Conservation (phyloP, 2,329 filamentous ascomycete species). For the Exophiala xenobiotica region DNA sequence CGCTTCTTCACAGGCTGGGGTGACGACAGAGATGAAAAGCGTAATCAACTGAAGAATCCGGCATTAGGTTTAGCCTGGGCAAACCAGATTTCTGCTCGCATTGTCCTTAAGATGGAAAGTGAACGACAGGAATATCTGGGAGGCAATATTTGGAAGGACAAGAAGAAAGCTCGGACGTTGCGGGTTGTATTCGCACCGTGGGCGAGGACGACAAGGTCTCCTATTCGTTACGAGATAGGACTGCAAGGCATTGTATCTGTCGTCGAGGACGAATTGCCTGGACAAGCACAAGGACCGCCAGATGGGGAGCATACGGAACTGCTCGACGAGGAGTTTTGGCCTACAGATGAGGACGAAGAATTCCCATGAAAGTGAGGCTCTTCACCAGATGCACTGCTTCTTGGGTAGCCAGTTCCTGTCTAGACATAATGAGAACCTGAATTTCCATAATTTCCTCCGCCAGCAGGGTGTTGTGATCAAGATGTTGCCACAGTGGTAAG, state of each 20-base stretch:
- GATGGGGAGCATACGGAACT: slow-evolving; percentile 23
- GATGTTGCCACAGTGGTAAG: no score
- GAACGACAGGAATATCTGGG: slow-evolving; percentile 34
- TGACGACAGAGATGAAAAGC: slow-evolving; percentile 50
- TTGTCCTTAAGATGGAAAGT: slow-evolving; percentile 75
- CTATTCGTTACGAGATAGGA: slow-evolving; percentile 25
- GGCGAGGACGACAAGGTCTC: slow-evolving; percentile 39
- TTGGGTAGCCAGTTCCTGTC: no score
- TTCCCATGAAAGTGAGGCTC: slow-evolving; percentile 10
- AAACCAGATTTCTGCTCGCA: slow-evolving; percentile 78
- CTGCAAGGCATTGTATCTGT: slow-evolving; percentile 24
- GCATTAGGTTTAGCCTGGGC: slow-evolving; percentile 87
- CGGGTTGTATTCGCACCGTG: slow-evolving; percentile 90
- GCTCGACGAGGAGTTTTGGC: slow-evolving; percentile 25
- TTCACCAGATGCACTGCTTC: no score
- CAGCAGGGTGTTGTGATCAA: no score
- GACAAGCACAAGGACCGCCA: neutral
- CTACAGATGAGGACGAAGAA: slow-evolving; percentile 25
- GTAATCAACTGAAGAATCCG: slow-evolving; percentile 68
- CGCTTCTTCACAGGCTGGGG: slow-evolving; percentile 96
- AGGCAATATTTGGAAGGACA: slow-evolving; percentile 31
- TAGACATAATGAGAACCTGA: no score
- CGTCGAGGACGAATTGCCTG: neutral
- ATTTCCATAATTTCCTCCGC: no score
- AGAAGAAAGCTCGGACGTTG: slow-evolving; percentile 66